Base-by-base conservation (phyloP, 2,329 filamentous ascomycete species). In the Aspergillus eucalypticola region DNA sequence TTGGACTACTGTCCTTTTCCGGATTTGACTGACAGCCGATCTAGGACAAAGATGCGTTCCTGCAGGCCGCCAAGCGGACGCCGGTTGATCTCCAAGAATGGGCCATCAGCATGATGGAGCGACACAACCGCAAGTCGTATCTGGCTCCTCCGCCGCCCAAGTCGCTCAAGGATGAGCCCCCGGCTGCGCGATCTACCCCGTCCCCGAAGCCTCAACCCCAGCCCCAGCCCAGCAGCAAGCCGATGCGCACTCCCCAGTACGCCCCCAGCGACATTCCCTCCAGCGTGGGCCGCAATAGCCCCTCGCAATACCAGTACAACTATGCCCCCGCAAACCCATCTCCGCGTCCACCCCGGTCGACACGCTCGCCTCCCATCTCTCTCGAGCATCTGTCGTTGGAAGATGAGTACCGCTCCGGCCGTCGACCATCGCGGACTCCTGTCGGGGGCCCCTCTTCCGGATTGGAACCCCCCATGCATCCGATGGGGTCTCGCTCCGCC, bases 21-120 rank as follows among this genome's bases (percentile, higher is more conserved):
- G 23, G 10, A 8, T 62, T 29, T 13, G n/a, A 60, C 70, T 77
- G 58, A 78, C 65, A 27, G 42, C 25, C 25, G 46, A 38, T 57
- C 2, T 61, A 96, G 92, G 93, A 97, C 66, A 89, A 90, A 63
- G 95, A 99, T 73, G 88, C 92, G 3, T 99, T 99, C 77, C 87
- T 99, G 19, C 92, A 96, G 78, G 95, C 95, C 56, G 95, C 95
- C 52, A 98, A 98, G 81, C 87, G 94, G 67, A 99, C 95, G 1
- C 95, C 95, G 0, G 95, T 99, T 54, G 90, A 99, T 74, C 84
- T 99, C 35, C 87, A 90, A 75, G 91, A 92, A 64, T 99, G 95
- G 95, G 94, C 95, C 21, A 87, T 96, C 52, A 88, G 91, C 70
- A 86, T 98, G 82, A 94, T 98, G 86, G 93, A 97, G 74, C 88